Evolutionary conservation across 257 asterid species (phyloP), one percentile per base, ranked within the genome.

Genomic region (Solanum microdontum): DNA sequence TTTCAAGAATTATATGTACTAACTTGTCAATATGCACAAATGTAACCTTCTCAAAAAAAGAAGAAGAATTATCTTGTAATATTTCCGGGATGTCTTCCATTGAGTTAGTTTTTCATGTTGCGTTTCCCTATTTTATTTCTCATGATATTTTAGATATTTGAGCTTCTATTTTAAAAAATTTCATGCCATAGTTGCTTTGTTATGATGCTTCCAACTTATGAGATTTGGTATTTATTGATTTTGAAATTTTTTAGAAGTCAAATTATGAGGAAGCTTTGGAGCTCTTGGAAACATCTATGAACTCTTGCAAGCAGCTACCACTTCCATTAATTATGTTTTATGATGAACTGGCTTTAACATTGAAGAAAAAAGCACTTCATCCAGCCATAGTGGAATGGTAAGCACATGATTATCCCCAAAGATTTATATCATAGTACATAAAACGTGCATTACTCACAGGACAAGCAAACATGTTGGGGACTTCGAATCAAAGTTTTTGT

Each of bases 201-300:
- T 30, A 23, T 43, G 77, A 39, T 77, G 28, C 64, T 77, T 39
- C 84, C 36, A 40, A 82, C 74, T 77, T 40, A 28, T 89, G 86
- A 76, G 68, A 82, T 90, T 76, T 83, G 85, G 68, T 80, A 45
- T 77, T 58, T 87, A 84, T 89, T 73, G 88, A 90, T 79, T 73
- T 86, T 39, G 30, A 45, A 58, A 36, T 90, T 91, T 40, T 90
- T 85, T 89, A 95, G 98, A 92, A 92, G 88, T 87, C 98, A 88
- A 94, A 94, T 89, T 84, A 89, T 28, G 96, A 94, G 86, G 98
- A 94, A 90, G 98, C 98, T 90, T 89, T 95, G 93, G 98, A 94
- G 92, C 95, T 95, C 87, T 89, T 95, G 91, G 92, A 91, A 90
- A 86, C 92, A 89, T 92, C 95, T 85, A 90, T 94, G 87, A 94